These are phyloP conservation scores for Sicyos baderoa DNA, from an alignment of 306 rosid genomes.

Conservation along the genomic window DNA sequence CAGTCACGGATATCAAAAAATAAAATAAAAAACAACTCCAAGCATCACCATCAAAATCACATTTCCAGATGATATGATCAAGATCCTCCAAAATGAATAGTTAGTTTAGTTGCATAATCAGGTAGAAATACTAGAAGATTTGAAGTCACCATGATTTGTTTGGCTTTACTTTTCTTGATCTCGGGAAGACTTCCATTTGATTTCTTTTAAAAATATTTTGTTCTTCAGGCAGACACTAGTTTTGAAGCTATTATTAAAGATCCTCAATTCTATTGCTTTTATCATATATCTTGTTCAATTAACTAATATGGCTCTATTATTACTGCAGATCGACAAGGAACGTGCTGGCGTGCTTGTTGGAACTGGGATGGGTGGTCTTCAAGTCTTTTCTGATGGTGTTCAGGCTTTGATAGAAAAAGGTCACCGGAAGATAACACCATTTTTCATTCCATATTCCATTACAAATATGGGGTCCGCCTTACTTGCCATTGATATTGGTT, in stretches of 20 bases:
- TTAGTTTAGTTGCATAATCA: background rate
- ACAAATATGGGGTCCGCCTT: conserved; percentile 96
- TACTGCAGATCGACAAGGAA: conserved; percentile 61
- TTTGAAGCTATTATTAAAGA: conserved; percentile 1
- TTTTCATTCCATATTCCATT: conserved; percentile 87
- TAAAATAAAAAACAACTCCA: background rate
- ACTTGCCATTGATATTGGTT: conserved; percentile 85
- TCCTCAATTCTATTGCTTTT: background rate
- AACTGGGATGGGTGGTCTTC: conserved; percentile 92
- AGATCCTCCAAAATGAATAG: background rate
- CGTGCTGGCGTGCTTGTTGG: conserved; percentile 91
- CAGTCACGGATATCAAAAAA: too few relatives aligned
- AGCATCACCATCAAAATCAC: background rate
- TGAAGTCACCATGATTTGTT: background rate
- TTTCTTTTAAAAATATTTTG: conserved; percentile 1
- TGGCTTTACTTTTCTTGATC: conserved; percentile 4
- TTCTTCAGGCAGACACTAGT: background rate
- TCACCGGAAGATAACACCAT: conserved; percentile 76
- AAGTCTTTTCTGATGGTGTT: conserved; percentile 82
- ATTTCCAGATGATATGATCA: background rate
- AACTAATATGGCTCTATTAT: background rate
- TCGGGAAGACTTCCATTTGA: conserved; percentile 7
- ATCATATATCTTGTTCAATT: background rate
- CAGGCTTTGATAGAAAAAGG: conserved; percentile 77
- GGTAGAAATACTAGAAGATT: background rate